Base-by-base conservation (phyloP, 73 alveolate species). In the Blepharisma japonicum region DNA sequence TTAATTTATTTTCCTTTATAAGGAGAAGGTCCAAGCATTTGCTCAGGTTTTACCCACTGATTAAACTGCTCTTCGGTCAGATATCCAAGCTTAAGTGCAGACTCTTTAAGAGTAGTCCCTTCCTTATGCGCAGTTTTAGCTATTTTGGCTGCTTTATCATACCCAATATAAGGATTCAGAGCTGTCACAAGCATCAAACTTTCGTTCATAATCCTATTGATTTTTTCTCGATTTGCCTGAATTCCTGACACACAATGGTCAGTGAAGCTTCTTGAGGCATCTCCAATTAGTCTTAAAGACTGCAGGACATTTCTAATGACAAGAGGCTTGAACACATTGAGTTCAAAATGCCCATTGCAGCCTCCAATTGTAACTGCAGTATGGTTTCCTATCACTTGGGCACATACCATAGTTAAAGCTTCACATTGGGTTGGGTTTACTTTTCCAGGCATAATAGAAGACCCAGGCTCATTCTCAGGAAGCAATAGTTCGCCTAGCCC, bases 401-500 rank as follows among this genome's bases (percentile, higher is more conserved):
- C 96, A 79, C 99, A 97, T 18, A 95, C 98, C 98, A 96, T 97
- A 56, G 99, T 96, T 61, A 97, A 78, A 18, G 98, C 99, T 85
- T 97, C 99, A 86, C 99, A 97, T 80, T 96, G 92, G 38, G 98
- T 96, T 20, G 99, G 99, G 87, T 94, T 96, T 7, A 96, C 98
- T 80, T 97, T 94, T 45, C 99, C 99, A 38, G 99, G 99, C 99
- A 94, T 97, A 80, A 97, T 95, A 6, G 99, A 94, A 56, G 98
- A 87, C 55, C 99, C 99, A 68, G 99, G 99, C 77, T 97, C 99
- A 68, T 90, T 93, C 80, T 96, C 98, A 68, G 99, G 99, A 21
- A 97, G 91, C 51, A 80, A 66, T 20, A 97, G 82, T 86, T 97
- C 99, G 20, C 99, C 99, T 8, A 97, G 89, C 18, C 99, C 99